Base-by-base conservation (phyloP, 495 filamentous ascomycete species). In the Penicillium paxilli region DNA sequence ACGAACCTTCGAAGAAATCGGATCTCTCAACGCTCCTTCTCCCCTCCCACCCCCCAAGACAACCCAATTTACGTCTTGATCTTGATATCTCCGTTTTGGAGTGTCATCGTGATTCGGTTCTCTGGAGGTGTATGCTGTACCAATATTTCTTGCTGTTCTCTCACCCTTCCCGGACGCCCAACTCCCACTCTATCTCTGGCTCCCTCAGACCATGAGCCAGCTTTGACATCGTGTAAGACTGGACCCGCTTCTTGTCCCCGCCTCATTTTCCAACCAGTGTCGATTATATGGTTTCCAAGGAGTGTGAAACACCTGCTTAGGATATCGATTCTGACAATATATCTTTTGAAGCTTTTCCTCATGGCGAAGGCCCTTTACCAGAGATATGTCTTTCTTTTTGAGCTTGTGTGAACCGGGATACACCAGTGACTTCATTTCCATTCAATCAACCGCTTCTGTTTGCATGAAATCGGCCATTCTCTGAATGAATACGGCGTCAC, bases 311-410 rank as follows among this genome's bases (percentile, higher is more conserved):
- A 47, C 11, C 16, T 30, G n/a, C 25, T 51, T 47, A 7, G 25
- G 21, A n/a, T 23, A 14, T 30, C 22, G 17, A n/a, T n/a, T 57
- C 54, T 57, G 49, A 46, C 25, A 14, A 21, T 47, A 35, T 16
- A 17, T 21, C 20, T 33, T 52, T 33, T 46, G 44, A 54, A 73
- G 71, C 64, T 65, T 73, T 74, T 67, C 72, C 59, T 46, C 63
- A 77, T 78, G 76, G 78, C 79, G 76, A 75, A 77, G 71, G 74
- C 70, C 71, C 71, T 72, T 67, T 70, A 71, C 55, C 68, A 68
- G 65, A 77, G 75, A 77, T 70, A 76, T 78, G 72, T 72, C 71
- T 74, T 75, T 75, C 67, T 71, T 74, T 77, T 71, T 68, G 65
- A 67, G 63, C 66, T 72, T 74, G 66, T 72, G 72, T 77, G 74